These are phyloP conservation scores for Halenospora varia DNA, from an alignment of 495 filamentous ascomycete species.

Conservation along the genomic window DNA sequence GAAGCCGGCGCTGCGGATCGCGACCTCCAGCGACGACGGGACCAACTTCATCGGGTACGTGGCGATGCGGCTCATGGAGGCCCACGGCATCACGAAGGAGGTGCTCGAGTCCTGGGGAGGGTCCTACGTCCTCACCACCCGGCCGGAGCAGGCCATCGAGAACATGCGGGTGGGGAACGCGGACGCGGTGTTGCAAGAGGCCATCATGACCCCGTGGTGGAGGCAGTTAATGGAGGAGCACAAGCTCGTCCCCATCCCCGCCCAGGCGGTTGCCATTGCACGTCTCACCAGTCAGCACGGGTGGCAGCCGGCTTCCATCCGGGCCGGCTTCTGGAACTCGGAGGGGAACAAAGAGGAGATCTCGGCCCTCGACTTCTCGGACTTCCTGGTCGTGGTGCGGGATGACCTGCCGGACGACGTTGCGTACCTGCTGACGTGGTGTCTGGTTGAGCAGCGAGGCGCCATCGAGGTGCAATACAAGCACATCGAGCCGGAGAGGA, in stretches of 20 bases:
- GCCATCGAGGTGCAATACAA: constrained; percentile 17
- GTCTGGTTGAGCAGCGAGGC: constrained; percentile 14
- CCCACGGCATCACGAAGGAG: not conserved
- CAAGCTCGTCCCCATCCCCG: constrained; percentile 8
- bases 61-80: not conserved
- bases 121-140: constrained; percentile 5
- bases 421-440: constrained; percentile 20
- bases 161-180: constrained; percentile 9
- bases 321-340: constrained; percentile 12
- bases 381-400: constrained; percentile 20
- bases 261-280: not conserved
- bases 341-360: constrained; percentile 3
- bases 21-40: not conserved
- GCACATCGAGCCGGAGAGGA: constrained; percentile 15
- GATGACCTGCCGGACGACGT: constrained; percentile 23
- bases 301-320: not conserved
- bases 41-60: not conserved
- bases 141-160: constrained; percentile 16
- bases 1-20: not conserved
- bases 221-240: constrained; percentile 15
- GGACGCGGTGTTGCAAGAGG: constrained; percentile 21
- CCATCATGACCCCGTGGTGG: constrained; percentile 27
- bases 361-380: constrained; percentile 22
- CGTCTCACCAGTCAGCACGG: not conserved
- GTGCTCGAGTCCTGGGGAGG: constrained; percentile 16